Evolutionary conservation across 106 monocot genomes (phyloP), one percentile per base, ranked within the genome.

Genomic region (Phalaenopsis equestris): DNA sequence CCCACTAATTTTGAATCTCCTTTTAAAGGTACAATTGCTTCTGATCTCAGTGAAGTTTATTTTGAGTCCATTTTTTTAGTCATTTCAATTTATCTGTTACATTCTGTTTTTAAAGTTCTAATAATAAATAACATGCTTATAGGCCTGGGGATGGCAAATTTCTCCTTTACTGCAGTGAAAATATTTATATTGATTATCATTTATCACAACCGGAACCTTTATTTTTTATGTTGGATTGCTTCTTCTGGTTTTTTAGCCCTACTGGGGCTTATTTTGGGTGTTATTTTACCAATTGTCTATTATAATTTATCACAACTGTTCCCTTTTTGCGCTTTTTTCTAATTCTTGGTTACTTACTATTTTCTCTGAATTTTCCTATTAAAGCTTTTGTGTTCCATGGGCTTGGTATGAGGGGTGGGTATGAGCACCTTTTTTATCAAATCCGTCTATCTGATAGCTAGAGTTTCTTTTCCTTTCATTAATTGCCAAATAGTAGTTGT

Each of bases 1-100:
- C n/a, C 97, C 97, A 30, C 21, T 91, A 36, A 68, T 98, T 80
- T 81, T 98, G 84, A 91, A 84, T 78, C 91, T 83, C 47, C 87
- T 98, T n/a, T 86, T 98, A 84, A 56, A 89, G 85, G 97, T 94
- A 84, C 82, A 83, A 80, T 77, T 1, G 41, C 37, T 81, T 67
- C 16, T 39, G 61, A n/a, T 61, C 21, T 21, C 61, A 61, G 21
- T 10, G 4, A 38, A 38, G 1, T 11, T 3, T 38, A 15, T 70
- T 70, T 70, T 0, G 1, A 39, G 12, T 39, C 23, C 39, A 70
- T 70, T 12, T 70, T 38, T 23, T 65, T 65, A 65, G 21, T 23
- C 64, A 65, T 65, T 23, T 65, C 64, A 65, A 65, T 65, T 65
- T 70, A 37, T 39, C 38, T 36, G 10, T 37, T 38, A 15, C 37